Conservation (phyloP, 2,329 filamentous ascomycete species). For the Xylariaceae sp. region DNA sequence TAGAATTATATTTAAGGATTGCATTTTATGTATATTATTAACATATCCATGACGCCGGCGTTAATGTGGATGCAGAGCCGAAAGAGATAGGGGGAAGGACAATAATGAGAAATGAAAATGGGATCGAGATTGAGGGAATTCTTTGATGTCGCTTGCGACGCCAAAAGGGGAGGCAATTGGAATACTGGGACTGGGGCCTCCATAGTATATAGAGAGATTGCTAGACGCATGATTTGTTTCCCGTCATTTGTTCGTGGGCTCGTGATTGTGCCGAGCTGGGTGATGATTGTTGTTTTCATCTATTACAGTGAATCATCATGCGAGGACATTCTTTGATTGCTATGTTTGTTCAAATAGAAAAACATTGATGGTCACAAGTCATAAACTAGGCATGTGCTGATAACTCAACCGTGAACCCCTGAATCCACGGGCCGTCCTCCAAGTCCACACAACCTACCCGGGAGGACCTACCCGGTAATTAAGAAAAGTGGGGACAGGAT, state of each 20-base stretch:
- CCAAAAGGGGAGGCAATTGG: too few species aligned
- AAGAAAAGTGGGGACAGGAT: neutral
- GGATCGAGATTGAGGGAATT: too few species aligned
- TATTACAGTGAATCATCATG: too few species aligned
- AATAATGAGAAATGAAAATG: neutral
- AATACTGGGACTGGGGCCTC: neutral
- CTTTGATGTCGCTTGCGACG: neutral
- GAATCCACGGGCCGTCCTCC: neutral
- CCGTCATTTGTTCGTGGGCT: neutral
- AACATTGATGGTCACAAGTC: too few species aligned
- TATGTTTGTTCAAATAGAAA: too few species aligned
- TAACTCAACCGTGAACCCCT: neutral
- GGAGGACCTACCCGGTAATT: too few species aligned
- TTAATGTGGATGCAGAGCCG: neutral
- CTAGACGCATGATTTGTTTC: neutral
- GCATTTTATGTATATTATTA: neutral
- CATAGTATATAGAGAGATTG: neutral
- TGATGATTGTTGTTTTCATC: too few species aligned
- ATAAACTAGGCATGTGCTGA: neutral
- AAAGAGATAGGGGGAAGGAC: neutral
- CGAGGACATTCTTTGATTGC: too few species aligned
- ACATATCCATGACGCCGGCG: constrained; percentile 10
- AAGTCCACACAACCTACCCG: too few species aligned
- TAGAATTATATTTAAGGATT: neutral
- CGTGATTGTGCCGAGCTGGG: too few species aligned